Base-by-base conservation (phyloP, 192 early-diverging fungal species). In the Backusella australiensis region DNA sequence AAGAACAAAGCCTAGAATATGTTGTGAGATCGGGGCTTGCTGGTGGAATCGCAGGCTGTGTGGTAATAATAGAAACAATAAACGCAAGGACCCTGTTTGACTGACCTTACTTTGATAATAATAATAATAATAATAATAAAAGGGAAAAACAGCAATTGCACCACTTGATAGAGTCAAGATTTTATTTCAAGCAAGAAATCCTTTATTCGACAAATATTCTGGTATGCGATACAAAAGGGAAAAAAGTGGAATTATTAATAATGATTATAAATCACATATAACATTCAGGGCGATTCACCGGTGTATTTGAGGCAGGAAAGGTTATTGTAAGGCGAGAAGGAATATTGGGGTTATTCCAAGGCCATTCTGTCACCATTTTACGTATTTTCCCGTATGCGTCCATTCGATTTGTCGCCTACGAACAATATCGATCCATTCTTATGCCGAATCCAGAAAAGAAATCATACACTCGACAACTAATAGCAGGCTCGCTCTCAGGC, bases 321-420 rank as follows among this genome's bases (percentile, higher is more conserved):
- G 89, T 93, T 17, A 97, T 99, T 39, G 86, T 93, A 39, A 77
- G 80, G 68, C 79, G 84, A 15, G 86, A 89, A 80, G 98, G 98
- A 0, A 36, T 93, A 3, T 82, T 82, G 4, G 96, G 96, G 6
- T 86, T 99, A 26, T 97, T 96, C 73, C 96, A 97, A 85, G 98
- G 98, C 44, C 96, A 99, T 79, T 95, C 91, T 23, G 96, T 95
- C 46, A 97, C 96, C 36, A 84, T 99, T 4, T 85, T 97, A 1
- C 86, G 98, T 34, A 97, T 99, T 74, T 98, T 98, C 81, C 98
- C 98, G 4, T 99, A 98, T 78, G 94, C 96, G 0, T 94, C 96
- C 9, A 94, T 99, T 81, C 98, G 98, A 81, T 99, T 97, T 78
- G 96, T 97, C 89, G 91, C 92, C 8, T 97, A 95, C 81, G 98